Base-by-base conservation (phyloP, 2,329 filamentous ascomycete species). In the Diaporthe eres region DNA sequence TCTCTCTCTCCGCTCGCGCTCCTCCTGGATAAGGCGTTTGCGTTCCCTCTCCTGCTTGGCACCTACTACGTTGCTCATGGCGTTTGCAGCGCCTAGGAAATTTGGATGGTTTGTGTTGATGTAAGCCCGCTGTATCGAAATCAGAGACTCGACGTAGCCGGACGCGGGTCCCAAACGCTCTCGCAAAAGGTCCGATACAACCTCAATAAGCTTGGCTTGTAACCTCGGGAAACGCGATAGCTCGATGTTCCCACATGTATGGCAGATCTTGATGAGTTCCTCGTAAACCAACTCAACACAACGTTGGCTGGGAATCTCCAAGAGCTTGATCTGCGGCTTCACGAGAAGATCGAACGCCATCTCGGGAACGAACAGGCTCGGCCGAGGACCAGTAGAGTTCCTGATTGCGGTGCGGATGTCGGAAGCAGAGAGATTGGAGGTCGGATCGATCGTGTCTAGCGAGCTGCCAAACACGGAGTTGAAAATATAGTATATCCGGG, bases 91-190 rank as follows among this genome's bases (percentile, higher is more conserved):
- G 60, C 97, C 97, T 22, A 98, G 91, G 87, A 99, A 99, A 85
- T 99, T 99, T 67, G 97, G 97, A 83, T 99, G 97, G 82, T 99
- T 99, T 57, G 97, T 99, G 87, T 99, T 99, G 86, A 99, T 98
- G 85, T 99, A 99, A 28, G 97, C 97, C 79, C 97, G 92, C 85
- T 99, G 97, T 77, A 99, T 99, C 37, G 97, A 94, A 79, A 99
- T 99, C 77, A 99, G 89, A 55, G 96, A 98, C 84, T 98, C 97
- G 58, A 99, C 97, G 80, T 99, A 99, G 71, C 86, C 90, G 2
- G 96, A 98, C 74, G 94, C 92, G 15, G 97, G 97, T 2, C 97
- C 97, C 8, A 99, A 89, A 76, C 96, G 92, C 86, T 99, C 97
- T 73, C 97, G 93, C 71, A 99, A 89, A 60, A 99, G 91, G 83